Evolutionary conservation across 371 early-diverging fungal genomes (phyloP), one percentile per base, ranked within the genome.

Genomic region (Haplosporangium sp.): DNA sequence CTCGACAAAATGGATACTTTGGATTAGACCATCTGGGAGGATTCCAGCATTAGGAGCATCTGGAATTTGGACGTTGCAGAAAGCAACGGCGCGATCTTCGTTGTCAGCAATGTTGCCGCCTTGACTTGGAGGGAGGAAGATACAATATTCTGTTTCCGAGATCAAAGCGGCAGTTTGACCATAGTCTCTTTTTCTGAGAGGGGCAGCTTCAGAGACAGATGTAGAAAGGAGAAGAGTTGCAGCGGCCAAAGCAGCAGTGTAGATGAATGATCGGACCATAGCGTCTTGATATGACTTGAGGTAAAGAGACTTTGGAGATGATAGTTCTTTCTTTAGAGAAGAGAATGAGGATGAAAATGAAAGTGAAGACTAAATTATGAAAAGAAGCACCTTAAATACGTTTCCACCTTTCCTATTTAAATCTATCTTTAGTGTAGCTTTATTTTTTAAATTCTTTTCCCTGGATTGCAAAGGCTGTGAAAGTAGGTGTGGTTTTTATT

Each of bases 141-240:
- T 68, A 72, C 91, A 91, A 47, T 86, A 89, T 61, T 86, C 77
- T 66, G 66, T 73, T 8, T 72, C 84, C 63, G 84, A 85, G 27
- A 84, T 74, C 4, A 90, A 66, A 62, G 85, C 84, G 19, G 76
- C 82, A 2, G 57, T 65, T 57, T 76, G 71, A n/a, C 76, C 76
- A 17, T 37, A 52, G 27, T n/a, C 56, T n/a, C 40, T 20, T n/a
- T 38, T 7, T 4, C 6, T 7, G 45, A 58, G 1, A 10, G 66
- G 66, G 11, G 40, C 66, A 6, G 62, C 27, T 35, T 61, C 11
- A 1, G 58, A 37, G 52, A 27, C 15, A 3, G 69, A 13, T 1
- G 67, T 39, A 3, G 50, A 55, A 15, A 35, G 19, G 20, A 50
- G 7, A 39, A 48, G n/a, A 34, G 39, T 38, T 58, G 58, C 15